A percentile compares a stretch with the other conserved stretches of the same genome.
phyloP scores from a whole-genome alignment of 148 eudicot species.

The Rhododendron ovatum region DNA sequence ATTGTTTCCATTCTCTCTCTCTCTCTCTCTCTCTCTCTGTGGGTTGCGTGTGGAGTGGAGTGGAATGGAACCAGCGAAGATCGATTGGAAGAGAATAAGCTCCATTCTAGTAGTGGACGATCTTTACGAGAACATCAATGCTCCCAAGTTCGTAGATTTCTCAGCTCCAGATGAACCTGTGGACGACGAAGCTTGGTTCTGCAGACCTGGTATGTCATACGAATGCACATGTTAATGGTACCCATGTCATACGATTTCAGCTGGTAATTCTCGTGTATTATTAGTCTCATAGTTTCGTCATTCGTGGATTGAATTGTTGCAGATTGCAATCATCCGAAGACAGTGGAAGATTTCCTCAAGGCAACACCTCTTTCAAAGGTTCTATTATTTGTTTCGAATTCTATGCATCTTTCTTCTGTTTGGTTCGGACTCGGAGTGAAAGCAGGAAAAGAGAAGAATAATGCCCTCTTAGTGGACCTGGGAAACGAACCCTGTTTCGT shows the following conservation, averaged over 20 bases:
- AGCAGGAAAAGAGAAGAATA: background rate
- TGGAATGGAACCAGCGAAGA: conserved; percentile 69
- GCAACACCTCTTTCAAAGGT: conserved; percentile 57
- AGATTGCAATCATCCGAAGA: conserved; percentile 93
- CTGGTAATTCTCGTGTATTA: background rate
- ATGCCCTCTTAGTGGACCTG: background rate
- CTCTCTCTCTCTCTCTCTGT: background rate
- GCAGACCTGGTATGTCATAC: conserved; percentile 48
- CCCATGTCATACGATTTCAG: background rate
- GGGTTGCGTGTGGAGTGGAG: background rate
- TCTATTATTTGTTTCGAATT: background rate
- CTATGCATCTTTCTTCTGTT: conserved; percentile 1
- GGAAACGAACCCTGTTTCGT: background rate
- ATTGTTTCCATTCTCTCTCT: background rate
- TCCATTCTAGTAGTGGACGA: conserved; percentile 56
- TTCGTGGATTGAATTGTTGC: background rate
- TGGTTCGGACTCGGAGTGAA: background rate
- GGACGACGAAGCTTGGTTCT: conserved; percentile 79
- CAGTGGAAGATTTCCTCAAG: conserved; percentile 66
- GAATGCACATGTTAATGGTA: background rate
- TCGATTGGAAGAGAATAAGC: conserved; percentile 65
- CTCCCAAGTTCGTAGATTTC: conserved; percentile 86
- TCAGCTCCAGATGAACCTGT: conserved; percentile 27
- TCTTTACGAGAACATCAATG: conserved; percentile 62
- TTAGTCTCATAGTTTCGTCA: background rate